These are phyloP conservation scores for Raphanus raphanistrum DNA, from an alignment of 345 rosid species.

Conservation along the genomic window DNA sequence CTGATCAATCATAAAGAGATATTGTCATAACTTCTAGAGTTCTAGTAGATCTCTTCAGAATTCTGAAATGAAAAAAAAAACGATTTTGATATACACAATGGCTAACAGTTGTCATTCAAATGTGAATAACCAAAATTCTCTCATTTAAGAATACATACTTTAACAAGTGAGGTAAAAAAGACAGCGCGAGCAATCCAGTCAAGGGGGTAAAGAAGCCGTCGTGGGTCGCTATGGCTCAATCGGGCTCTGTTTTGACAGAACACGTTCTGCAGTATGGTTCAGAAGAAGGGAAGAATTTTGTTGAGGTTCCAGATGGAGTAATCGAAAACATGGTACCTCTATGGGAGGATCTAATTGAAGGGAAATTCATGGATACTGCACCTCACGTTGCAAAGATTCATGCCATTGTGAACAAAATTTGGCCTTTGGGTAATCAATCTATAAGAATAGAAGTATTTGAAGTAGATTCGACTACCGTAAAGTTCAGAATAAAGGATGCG, in stretches of 20 bases:
- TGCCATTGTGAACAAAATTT: not conserved
- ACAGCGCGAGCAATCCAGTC: too few species aligned
- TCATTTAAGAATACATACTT: not conserved
- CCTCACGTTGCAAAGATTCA: not conserved
- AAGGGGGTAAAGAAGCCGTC: not conserved
- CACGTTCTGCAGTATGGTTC: not conserved
- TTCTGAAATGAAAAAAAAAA: not conserved
- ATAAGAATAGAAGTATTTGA: not conserved
- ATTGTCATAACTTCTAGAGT: too few species aligned
- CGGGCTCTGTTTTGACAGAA: not conserved
- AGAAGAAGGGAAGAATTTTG: not conserved
- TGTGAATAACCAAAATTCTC: constrained; percentile 14
- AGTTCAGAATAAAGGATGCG: not conserved
- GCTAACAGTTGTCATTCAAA: constrained; percentile 2
- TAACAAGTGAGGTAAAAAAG: not conserved
- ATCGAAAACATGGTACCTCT: not conserved
- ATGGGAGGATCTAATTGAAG: not conserved
- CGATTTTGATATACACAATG: not conserved
- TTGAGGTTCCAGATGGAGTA: not conserved
- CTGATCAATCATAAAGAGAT: not conserved
- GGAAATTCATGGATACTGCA: not conserved
- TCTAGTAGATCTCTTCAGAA: not conserved
- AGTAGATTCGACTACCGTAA: not conserved
- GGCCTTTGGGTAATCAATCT: not conserved
- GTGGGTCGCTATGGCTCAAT: not conserved